Conservation (phyloP, 2,329 filamentous ascomycete species). For the Cytospora chrysosperma region DNA sequence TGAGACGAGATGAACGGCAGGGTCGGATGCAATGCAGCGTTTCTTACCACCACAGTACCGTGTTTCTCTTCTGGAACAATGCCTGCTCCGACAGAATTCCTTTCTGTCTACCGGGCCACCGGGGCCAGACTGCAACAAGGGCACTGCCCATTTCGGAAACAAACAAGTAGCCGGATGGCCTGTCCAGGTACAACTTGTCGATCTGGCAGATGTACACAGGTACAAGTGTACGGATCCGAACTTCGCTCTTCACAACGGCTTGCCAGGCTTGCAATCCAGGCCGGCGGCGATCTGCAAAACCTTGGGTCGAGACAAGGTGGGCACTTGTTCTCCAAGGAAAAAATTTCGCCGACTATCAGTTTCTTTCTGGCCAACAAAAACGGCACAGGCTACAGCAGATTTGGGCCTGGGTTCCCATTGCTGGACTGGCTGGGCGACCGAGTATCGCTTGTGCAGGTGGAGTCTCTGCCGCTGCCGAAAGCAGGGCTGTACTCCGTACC, state of each 20-base stretch:
- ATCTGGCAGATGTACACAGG: conserved; percentile 1
- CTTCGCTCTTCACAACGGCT: too few relatives aligned
- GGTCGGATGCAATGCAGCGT: background rate
- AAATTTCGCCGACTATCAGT: background rate
- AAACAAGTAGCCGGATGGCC: background rate
- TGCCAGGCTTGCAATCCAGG: conserved; percentile 9
- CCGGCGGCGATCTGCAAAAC: conserved; percentile 17
- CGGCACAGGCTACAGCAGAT: conserved; percentile 9
- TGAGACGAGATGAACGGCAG: background rate
- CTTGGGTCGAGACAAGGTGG: conserved; percentile 15
- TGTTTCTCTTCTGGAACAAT: too few relatives aligned
- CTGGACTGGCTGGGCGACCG: conserved; percentile 18
- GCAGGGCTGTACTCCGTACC: conserved; percentile 13
- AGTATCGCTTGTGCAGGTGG: conserved; percentile 14
- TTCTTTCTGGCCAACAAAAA: conserved; percentile 6
- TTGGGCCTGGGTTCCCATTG: conserved; percentile 11
- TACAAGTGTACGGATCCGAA: too few relatives aligned
- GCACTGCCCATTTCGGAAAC: too few relatives aligned
- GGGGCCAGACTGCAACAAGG: too few relatives aligned
- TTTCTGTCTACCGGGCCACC: too few relatives aligned
- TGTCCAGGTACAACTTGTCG: conserved; percentile 4
- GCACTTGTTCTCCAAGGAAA: conserved; percentile 5
- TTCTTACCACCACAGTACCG: too few relatives aligned
- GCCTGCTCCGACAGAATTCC: background rate
- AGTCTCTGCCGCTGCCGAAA: conserved; percentile 12